A percentile compares a stretch with the other conserved stretches of the same genome.
These are phyloP conservation scores for Aureobasidium sp. DNA, from an alignment of 2,329 filamentous ascomycete species.

Conservation along the genomic window DNA sequence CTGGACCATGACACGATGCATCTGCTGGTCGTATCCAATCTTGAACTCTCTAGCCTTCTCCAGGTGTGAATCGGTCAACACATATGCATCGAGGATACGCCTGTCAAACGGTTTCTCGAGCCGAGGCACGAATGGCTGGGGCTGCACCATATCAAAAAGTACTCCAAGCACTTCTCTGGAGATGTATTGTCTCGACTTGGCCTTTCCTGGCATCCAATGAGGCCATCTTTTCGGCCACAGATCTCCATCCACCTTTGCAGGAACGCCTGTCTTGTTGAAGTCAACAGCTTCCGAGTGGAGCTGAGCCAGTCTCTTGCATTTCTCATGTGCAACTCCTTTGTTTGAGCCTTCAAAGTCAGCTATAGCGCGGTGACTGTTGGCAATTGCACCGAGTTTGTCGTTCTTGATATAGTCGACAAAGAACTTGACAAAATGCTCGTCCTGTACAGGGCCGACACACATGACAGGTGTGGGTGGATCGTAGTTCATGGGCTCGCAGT, in stretches of 20 bases:
- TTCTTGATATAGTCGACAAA: constrained; percentile 93
- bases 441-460: constrained; percentile 56
- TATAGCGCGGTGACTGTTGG: constrained; percentile 70
- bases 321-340: constrained; percentile 58
- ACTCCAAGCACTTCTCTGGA: constrained; percentile 69
- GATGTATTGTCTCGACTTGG: constrained; percentile 48
- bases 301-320: constrained; percentile 66
- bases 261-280: constrained; percentile 81
- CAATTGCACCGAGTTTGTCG: constrained; percentile 72
- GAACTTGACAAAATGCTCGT: constrained; percentile 71
- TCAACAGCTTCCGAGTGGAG: constrained; percentile 91
- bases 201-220: constrained; percentile 77
- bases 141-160: constrained; percentile 71
- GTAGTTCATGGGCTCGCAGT: constrained; percentile 73
- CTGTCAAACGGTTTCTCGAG: constrained; percentile 68
- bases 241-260: constrained; percentile 57
- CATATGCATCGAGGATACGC: constrained; percentile 59
- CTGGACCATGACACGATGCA: constrained; percentile 77
- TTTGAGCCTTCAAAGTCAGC: constrained; percentile 52
- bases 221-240: constrained; percentile 63
- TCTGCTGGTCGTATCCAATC: constrained; percentile 64
- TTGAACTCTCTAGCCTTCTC: constrained; percentile 62
- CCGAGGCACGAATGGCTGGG: constrained; percentile 63
- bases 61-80: constrained; percentile 50
- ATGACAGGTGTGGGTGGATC: constrained; percentile 49